A percentile compares a stretch with the other conserved stretches of the same genome.
These are phyloP conservation scores for Hypoxylon sp. DNA, from an alignment of 2,329 filamentous ascomycete species.

Conservation along the genomic window DNA sequence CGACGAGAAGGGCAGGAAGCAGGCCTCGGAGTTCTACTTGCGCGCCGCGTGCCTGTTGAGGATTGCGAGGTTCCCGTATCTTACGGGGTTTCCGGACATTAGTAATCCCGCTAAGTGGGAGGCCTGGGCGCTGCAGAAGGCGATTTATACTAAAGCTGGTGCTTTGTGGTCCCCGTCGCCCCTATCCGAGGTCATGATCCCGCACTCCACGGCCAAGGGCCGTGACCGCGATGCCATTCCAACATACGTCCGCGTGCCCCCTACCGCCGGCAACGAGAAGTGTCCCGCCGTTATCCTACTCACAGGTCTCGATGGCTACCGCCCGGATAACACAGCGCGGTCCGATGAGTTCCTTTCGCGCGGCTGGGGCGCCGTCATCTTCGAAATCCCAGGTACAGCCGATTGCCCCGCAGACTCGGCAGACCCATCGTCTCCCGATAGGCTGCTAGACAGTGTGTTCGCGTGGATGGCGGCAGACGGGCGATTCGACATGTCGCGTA, in stretches of 20 bases:
- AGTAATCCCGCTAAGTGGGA: conserved; percentile 66
- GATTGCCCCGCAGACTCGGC: conserved; percentile 75
- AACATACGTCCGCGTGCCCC: conserved; percentile 75
- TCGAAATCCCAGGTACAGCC: conserved; percentile 76
- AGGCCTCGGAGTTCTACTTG: conserved; percentile 75
- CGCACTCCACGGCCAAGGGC: conserved; percentile 66
- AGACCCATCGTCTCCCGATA: conserved; percentile 72
- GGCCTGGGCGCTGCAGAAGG: conserved; percentile 77
- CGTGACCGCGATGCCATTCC: conserved; percentile 71
- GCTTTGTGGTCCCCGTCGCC: conserved; percentile 66
- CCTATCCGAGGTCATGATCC: conserved; percentile 73
- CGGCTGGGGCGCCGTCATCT: conserved; percentile 74
- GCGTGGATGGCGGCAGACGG: conserved; percentile 67
- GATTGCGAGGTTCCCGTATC: conserved; percentile 78
- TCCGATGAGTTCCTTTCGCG: conserved; percentile 73
- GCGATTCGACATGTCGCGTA: conserved; percentile 68
- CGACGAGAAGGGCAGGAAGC: conserved; percentile 62
- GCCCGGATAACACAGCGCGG: conserved; percentile 73
- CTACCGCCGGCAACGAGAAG: conserved; percentile 45
- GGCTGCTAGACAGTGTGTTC: conserved; percentile 73
- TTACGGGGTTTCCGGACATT: conserved; percentile 58
- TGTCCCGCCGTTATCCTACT: conserved; percentile 69
- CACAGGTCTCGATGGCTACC: conserved; percentile 74
- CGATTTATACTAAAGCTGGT: conserved; percentile 71
- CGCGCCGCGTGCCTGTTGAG: conserved; percentile 80